phyloP scores from a whole-genome alignment of 208 protist species.

The Borovskyia barvae region DNA sequence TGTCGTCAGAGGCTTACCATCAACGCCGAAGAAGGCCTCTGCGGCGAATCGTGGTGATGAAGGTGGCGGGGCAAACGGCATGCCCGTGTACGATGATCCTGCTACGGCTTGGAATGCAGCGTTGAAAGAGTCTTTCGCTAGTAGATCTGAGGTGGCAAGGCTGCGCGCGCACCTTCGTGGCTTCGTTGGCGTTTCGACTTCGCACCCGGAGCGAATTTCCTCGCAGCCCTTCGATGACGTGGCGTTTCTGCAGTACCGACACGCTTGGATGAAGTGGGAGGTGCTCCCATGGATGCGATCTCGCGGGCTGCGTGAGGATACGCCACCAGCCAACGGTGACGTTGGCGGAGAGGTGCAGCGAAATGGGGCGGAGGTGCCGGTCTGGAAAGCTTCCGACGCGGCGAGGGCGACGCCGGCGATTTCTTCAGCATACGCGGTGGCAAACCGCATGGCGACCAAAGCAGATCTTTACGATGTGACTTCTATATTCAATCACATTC shows the following conservation, averaged over 20 bases:
- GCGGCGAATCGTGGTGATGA: background rate
- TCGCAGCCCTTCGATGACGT: conserved; percentile 41
- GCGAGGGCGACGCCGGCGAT: too few species aligned
- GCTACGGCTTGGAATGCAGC: conserved; percentile 1
- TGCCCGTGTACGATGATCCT: background rate
- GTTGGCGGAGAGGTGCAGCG: background rate
- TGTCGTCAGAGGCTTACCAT: background rate
- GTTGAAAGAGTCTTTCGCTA: conserved; percentile 11
- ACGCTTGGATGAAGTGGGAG: conserved; percentile 21
- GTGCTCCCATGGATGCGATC: conserved; percentile 11
- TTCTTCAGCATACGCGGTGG: conserved; percentile 8
- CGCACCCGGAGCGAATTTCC: conserved; percentile 8
- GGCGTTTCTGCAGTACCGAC: conserved; percentile 35
- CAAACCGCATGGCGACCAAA: conserved; percentile 11
- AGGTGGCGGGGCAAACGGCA: background rate
- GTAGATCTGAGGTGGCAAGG: conserved; percentile 5
- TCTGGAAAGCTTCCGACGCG: too few species aligned
- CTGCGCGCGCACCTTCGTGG: conserved; percentile 22
- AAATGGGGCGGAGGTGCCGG: too few species aligned
- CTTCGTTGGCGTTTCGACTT: conserved; percentile 12
- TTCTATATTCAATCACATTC: conserved; percentile 42
- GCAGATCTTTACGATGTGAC: conserved; percentile 21
- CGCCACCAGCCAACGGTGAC: background rate
- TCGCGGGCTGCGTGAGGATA: too few species aligned
- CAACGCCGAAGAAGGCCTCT: background rate